phyloP scores from a whole-genome alignment of 148 eudicot species.

The Rheum nobile region DNA sequence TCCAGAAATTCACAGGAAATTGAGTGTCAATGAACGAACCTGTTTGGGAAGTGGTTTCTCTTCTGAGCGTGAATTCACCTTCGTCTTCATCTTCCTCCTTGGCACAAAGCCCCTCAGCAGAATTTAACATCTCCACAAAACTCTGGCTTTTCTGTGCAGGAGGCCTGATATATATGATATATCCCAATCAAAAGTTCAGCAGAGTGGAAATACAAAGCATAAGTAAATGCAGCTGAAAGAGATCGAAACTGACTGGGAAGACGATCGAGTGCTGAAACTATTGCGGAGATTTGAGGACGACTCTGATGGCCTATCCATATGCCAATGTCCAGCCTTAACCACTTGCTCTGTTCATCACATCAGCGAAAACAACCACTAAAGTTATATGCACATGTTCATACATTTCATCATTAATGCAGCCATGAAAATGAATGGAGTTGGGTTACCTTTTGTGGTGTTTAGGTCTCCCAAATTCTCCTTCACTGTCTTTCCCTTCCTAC shows the following conservation, averaged over 20 bases:
- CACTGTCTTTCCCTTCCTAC: slow-evolving; percentile 71
- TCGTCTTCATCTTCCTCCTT: slow-evolving; percentile 74
- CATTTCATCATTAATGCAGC: not conserved
- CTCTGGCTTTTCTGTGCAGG: slow-evolving; percentile 47
- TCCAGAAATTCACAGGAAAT: not conserved
- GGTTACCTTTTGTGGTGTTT: slow-evolving; percentile 46
- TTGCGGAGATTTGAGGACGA: slow-evolving; percentile 49
- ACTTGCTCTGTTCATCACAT: slow-evolving; percentile 33
- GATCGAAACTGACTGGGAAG: slow-evolving; percentile 57
- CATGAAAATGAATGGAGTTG: not conserved
- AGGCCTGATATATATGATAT: slow-evolving; percentile 32
- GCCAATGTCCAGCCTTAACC: slow-evolving; percentile 36
- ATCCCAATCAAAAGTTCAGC: not conserved
- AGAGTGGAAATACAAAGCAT: not conserved
- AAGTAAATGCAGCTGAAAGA: not conserved
- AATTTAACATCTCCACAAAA: slow-evolving; percentile 76
- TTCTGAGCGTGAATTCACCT: slow-evolving; percentile 47
- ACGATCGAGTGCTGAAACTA: slow-evolving; percentile 59
- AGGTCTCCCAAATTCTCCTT: slow-evolving; percentile 60
- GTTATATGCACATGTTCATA: not conserved
- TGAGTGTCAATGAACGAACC: slow-evolving; percentile 14
- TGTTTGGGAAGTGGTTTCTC: slow-evolving; percentile 46
- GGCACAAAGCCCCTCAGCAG: slow-evolving; percentile 51
- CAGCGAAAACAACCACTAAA: not conserved
- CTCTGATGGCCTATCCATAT: slow-evolving; percentile 58